Evolutionary conservation across 2,329 filamentous ascomycete species (phyloP).

Genomic region (Ceratocystis alfenasii): DNA sequence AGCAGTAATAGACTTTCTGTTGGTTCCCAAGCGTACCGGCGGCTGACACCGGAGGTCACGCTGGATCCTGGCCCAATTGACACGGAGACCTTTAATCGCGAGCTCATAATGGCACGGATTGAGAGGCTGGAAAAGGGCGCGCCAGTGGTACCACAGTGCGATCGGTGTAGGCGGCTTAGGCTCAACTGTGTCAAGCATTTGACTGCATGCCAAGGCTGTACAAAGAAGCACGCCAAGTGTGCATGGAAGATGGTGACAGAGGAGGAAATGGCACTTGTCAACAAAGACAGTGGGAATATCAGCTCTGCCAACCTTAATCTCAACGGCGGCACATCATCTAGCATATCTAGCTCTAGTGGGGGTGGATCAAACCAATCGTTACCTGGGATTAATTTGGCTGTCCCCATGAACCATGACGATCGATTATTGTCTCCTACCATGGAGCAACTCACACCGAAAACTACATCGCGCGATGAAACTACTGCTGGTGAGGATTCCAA

Average conservation of each 20-base stretch:
- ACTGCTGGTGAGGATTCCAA: conserved; percentile 19
- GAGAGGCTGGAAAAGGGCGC: conserved; percentile 65
- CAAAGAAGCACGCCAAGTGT: conserved; percentile 81
- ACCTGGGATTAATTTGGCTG: conserved; percentile 18
- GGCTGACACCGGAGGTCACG: conserved; percentile 19
- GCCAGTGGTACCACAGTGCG: conserved; percentile 67
- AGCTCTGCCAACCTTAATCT: background rate
- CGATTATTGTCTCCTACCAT: conserved; percentile 18
- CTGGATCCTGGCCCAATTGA: conserved; percentile 16
- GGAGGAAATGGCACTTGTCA: conserved; percentile 41
- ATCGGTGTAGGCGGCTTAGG: conserved; percentile 66
- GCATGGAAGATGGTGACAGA: conserved; percentile 72
- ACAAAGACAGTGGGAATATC: conserved; percentile 9
- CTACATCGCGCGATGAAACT: conserved; percentile 19
- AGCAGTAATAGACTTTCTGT: conserved; percentile 20
- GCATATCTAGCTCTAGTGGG: background rate
- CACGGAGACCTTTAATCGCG: conserved; percentile 27
- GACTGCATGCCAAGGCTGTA: conserved; percentile 76
- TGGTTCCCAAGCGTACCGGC: conserved; percentile 12
- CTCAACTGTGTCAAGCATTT: conserved; percentile 77
- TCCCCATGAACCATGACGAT: conserved; percentile 20
- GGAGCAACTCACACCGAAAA: conserved; percentile 19
- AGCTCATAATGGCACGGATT: conserved; percentile 61
- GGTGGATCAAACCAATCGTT: conserved; percentile 3
- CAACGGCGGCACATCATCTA: conserved; percentile 8